phyloP scores from a whole-genome alignment of 2,329 filamentous ascomycete species.

The Aspergillus ruber region DNA sequence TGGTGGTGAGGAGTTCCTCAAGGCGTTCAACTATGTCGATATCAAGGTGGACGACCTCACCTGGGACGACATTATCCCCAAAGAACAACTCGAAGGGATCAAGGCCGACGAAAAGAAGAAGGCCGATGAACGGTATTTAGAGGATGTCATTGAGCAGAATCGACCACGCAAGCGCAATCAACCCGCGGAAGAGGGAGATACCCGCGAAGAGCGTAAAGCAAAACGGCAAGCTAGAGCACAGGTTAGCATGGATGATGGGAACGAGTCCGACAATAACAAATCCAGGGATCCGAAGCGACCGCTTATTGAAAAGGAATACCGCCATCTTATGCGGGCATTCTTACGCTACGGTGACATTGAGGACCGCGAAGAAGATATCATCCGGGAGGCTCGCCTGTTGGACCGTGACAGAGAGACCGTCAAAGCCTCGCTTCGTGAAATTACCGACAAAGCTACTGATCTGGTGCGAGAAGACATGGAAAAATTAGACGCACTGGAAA shows the following conservation, averaged over 20 bases:
- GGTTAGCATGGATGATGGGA: slow-evolving; percentile 59
- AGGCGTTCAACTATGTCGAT: slow-evolving; percentile 84
- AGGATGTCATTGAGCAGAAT: slow-evolving; percentile 74
- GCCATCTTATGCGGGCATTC: slow-evolving; percentile 84
- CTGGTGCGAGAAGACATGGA: slow-evolving; percentile 69
- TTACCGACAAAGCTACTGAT: slow-evolving; percentile 63
- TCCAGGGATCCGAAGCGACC: slow-evolving; percentile 77
- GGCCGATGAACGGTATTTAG: slow-evolving; percentile 74
- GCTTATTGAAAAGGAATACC: slow-evolving; percentile 84
- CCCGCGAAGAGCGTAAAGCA: slow-evolving; percentile 58
- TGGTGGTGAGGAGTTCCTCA: slow-evolving; percentile 93
- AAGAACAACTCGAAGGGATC: slow-evolving; percentile 81
- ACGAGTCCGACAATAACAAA: slow-evolving; percentile 60
- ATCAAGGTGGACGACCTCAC: slow-evolving; percentile 90
- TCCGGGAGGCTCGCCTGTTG: slow-evolving; percentile 75
- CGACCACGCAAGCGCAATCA: slow-evolving; percentile 68
- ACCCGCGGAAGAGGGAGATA: slow-evolving; percentile 47
- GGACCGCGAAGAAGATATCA: slow-evolving; percentile 78
- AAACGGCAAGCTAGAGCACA: slow-evolving; percentile 67
- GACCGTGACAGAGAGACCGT: slow-evolving; percentile 80
- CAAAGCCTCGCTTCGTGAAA: slow-evolving; percentile 66
- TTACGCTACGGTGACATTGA: slow-evolving; percentile 87
- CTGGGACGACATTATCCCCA: slow-evolving; percentile 98
- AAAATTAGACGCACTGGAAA: slow-evolving; percentile 59
- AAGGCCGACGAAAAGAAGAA: slow-evolving; percentile 83